Evolutionary conservation across 2,329 filamentous ascomycete genomes (phyloP).

Genomic region (Hypoxylon rubiginosum): DNA sequence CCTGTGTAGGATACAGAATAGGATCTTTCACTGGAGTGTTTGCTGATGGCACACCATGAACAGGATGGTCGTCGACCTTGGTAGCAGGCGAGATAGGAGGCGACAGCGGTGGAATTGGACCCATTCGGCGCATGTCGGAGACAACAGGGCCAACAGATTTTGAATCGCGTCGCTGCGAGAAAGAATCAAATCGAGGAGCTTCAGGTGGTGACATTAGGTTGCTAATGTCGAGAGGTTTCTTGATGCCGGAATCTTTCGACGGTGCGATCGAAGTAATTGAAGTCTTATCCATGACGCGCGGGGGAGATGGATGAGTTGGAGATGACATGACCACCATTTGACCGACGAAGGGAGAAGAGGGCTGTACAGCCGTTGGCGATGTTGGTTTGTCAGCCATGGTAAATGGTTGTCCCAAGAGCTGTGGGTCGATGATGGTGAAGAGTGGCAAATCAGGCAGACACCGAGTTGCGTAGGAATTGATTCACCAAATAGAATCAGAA

Average conservation of each 20-base stretch:
- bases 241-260: slow-evolving; percentile 45
- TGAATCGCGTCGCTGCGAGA: slow-evolving; percentile 54
- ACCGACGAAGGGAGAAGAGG: slow-evolving; percentile 39
- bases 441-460: slow-evolving; percentile 50
- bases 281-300: slow-evolving; percentile 29
- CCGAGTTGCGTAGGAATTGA: slow-evolving; percentile 45
- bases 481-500: slow-evolving; percentile 40
- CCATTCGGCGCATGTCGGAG: slow-evolving; percentile 51
- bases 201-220: slow-evolving; percentile 75
- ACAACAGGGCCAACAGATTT: slow-evolving; percentile 46
- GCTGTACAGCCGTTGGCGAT: slow-evolving; percentile 40
- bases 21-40: slow-evolving; percentile 63
- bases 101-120: slow-evolving; percentile 63
- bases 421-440: slow-evolving; percentile 35
- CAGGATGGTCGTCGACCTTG: slow-evolving; percentile 53
- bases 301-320: slow-evolving; percentile 24
- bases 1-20: slow-evolving; percentile 68
- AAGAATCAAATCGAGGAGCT: slow-evolving; percentile 65
- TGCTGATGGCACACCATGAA: slow-evolving; percentile 48
- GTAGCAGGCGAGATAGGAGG: slow-evolving; percentile 70
- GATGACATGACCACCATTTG: slow-evolving; percentile 26
- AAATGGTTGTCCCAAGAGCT: slow-evolving; percentile 32
- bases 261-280: slow-evolving; percentile 39
- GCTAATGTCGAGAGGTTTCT: slow-evolving; percentile 63
- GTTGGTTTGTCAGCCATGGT: slow-evolving; percentile 51